A percentile compares a stretch with the other conserved stretches of the same genome.
phyloP scores from a whole-genome alignment of 139 green algal genomes.

The Nannochloris sp. region DNA sequence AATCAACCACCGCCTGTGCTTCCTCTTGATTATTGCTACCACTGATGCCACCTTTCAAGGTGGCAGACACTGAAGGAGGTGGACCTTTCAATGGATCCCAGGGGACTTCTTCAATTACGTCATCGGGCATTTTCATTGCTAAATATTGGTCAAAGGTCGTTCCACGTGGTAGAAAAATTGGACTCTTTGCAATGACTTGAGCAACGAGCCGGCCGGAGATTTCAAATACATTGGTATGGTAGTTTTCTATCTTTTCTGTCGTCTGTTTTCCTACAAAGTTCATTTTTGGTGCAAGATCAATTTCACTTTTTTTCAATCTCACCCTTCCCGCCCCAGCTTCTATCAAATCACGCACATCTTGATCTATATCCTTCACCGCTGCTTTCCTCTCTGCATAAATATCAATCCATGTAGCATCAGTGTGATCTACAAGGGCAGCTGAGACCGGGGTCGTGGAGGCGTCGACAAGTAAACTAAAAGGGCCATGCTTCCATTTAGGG shows the following conservation, averaged over 20 bases:
- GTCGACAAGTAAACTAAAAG: constrained; percentile 70
- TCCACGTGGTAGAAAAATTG: constrained; percentile 15
- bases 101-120: constrained; percentile 19
- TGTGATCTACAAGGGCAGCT: constrained; percentile 51
- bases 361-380: constrained; percentile 17
- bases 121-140: constrained; percentile 18
- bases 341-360: constrained; percentile 25
- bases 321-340: constrained; percentile 30
- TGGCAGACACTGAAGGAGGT: neutral
- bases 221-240: constrained; percentile 51
- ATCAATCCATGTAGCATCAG: constrained; percentile 46
- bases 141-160: constrained; percentile 61
- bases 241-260: constrained; percentile 46
- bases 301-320: constrained; percentile 24
- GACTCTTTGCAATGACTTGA: constrained; percentile 7
- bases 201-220: constrained; percentile 42
- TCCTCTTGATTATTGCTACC: constrained; percentile 3
- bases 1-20: neutral
- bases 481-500: constrained; percentile 66
- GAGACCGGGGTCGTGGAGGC: constrained; percentile 13
- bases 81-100: constrained; percentile 22
- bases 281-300: constrained; percentile 33
- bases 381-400: constrained; percentile 41
- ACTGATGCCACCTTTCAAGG: neutral
- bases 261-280: constrained; percentile 30